Evolutionary conservation across 129 eudicot species (phyloP).

Genomic region (Chrysanthemum lavandulifolium): DNA sequence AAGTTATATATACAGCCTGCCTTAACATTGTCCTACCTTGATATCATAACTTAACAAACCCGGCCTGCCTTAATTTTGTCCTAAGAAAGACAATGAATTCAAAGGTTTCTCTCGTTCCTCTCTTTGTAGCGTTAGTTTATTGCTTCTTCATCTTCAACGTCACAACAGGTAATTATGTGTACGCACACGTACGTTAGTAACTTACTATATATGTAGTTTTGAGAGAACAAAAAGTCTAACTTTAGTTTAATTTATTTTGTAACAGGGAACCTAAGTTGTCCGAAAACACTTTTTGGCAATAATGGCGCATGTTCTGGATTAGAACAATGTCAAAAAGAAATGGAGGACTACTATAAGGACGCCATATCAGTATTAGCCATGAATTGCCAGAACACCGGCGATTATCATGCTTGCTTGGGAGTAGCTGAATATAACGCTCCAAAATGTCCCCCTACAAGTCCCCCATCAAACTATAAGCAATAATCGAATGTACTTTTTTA

Average conservation of each 20-base stretch:
- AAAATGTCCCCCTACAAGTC: not conserved
- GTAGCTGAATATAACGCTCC: not conserved
- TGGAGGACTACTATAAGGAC: not conserved
- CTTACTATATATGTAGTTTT: not conserved
- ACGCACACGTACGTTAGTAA: not conserved
- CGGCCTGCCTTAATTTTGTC: not conserved
- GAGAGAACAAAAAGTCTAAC: not conserved
- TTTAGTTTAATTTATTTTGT: not conserved
- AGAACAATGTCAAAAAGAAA: not conserved
- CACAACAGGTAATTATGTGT: not conserved
- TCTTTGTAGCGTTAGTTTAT: not conserved
- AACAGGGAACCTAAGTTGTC: conserved; percentile 1
- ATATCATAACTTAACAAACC: not conserved
- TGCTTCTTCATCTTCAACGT: not conserved
- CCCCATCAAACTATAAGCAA: too few species aligned
- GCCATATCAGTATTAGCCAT: not conserved
- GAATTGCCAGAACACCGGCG: not conserved
- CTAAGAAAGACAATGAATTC: not conserved
- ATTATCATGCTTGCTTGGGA: not conserved
- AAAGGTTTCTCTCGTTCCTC: not conserved
- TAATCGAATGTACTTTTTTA: not conserved
- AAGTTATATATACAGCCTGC: not conserved
- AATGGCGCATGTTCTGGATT: not conserved
- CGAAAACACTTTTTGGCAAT: not conserved
- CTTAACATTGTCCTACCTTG: not conserved